Percentiles rank a stretch among this genome's conserved stretches.
Conservation (phyloP, 225 moss, liverwort and hornwort genomes). For the Asterella californica region DNA sequence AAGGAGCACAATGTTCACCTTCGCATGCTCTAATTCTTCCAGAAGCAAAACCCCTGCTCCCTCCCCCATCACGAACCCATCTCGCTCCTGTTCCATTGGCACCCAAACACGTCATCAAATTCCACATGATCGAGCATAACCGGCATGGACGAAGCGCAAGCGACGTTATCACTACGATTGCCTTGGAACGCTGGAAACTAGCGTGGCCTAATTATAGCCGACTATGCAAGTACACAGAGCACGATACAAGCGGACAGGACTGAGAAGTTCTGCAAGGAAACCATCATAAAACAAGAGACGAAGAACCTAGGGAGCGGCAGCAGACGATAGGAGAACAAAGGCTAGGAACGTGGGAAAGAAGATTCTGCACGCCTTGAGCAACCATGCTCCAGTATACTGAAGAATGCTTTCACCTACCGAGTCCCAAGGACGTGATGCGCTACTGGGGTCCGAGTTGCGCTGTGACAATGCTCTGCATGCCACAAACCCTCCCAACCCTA, state of each 20-base stretch:
- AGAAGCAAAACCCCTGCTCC: constrained; percentile 82
- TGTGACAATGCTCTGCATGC: constrained; percentile 88
- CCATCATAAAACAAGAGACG: too few species aligned
- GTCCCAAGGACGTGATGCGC: constrained; percentile 93
- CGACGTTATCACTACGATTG: neutral
- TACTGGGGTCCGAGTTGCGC: constrained; percentile 72
- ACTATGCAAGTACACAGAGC: too few species aligned
- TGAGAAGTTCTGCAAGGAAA: too few species aligned
- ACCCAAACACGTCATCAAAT: neutral
- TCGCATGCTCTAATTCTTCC: constrained; percentile 88
- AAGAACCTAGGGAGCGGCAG: neutral
- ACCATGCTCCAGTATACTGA: too few species aligned
- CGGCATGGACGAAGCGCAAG: neutral
- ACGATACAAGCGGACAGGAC: too few species aligned
- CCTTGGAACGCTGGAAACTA: neutral
- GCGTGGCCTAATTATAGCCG: too few species aligned
- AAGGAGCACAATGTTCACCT: constrained; percentile 39
- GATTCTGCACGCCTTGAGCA: neutral
- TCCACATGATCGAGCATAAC: neutral
- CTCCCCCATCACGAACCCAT: constrained; percentile 97
- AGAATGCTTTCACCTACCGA: constrained; percentile 38
- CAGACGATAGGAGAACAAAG: neutral
- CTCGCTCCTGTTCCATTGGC: constrained; percentile 50
- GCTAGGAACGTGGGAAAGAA: neutral
- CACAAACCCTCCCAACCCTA: constrained; percentile 93